Conservation (phyloP, 805 yeast species). For the Candida berthetii region DNA sequence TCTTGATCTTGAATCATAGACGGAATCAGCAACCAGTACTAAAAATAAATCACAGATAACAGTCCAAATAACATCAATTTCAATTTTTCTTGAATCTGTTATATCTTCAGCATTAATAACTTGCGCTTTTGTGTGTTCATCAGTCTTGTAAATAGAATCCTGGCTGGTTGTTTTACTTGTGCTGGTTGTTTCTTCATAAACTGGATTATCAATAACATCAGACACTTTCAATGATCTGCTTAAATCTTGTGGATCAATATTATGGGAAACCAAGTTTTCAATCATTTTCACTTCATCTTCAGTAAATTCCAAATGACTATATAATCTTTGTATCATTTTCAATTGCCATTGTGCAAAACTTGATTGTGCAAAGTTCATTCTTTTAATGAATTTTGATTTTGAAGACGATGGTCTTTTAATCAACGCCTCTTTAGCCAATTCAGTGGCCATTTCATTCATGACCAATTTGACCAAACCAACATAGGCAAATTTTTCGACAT, state of each 20-base stretch:
- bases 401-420: conserved; percentile 39
- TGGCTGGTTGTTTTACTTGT: conserved; percentile 6
- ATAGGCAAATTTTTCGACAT: conserved; percentile 85
- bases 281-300: conserved; percentile 85
- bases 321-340: conserved; percentile 61
- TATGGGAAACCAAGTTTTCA: conserved; percentile 78
- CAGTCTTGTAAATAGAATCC: conserved; percentile 3
- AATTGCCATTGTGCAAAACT: conserved; percentile 83
- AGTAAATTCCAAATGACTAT: conserved; percentile 71
- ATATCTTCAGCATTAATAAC: conserved; percentile 21
- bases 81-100: conserved; percentile 30
- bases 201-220: conserved; percentile 46
- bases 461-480: conserved; percentile 77
- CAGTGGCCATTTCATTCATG: conserved; percentile 75
- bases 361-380: conserved; percentile 62
- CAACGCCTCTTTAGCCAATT: conserved; percentile 53
- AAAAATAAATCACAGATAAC: conserved; percentile 86
- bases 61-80: conserved; percentile 88
- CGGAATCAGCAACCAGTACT: conserved; percentile 72
- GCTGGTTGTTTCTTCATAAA: conserved; percentile 19
- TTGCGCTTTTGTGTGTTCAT: conserved; percentile 7
- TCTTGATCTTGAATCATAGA: conserved; percentile 86
- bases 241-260: conserved; percentile 69
- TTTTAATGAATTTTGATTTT: conserved; percentile 42
- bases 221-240: conserved; percentile 51